Evolutionary conservation across 306 rosid species (phyloP), one percentile per base, ranked within the genome.

Genomic region (Trifolium pratense): DNA sequence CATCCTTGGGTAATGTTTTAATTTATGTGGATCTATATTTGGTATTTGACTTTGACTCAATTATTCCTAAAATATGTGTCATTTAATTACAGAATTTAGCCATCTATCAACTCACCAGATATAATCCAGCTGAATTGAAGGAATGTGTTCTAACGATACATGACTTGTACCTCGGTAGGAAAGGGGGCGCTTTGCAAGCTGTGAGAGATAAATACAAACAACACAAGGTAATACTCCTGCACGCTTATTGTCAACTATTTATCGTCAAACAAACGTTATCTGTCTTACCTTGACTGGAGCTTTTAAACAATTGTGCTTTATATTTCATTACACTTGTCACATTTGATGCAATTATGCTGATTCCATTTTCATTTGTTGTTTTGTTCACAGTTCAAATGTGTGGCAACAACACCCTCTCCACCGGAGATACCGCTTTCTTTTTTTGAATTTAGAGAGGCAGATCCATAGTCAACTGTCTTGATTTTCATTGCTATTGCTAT

Each of bases 131-230:
- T 17, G 90, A 91, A 4, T 71, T 94, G 74, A 87, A 71, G 82
- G 87, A 88, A 31, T 94, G 97, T 68, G 86, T 80, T 32, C 76
- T 80, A 58, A 56, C 82, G 55, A 42, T 91, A 75, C 92, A 83
- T 63, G 99, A 94, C 83, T 79, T 88, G 86, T 90, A 89, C 79
- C 83, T 90, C 29, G 64, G 88, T 49, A 88, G 96, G 87, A 81
- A 87, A 82, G 96, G 96, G 4, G 81, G 80, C 4, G 49, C 90
- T 75, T 75, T 91, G 80, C 85, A 70, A 58, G 82, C 97, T 42
- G 73, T 87, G 48, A 91, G 97, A 78, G 89, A 83, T 25, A 94
- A 91, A 84, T 94, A 94, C 87, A 91, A 88, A 65, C 87, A 79
- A 4, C 99, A 94, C 26, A 91, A 87, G 97, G 99, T 91, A 80